Percentiles rank a stretch among this genome's conserved stretches.
Evolutionary conservation across 768 basidiomycete species (phyloP).

Genomic region (Xerocomellus dryophilus): DNA sequence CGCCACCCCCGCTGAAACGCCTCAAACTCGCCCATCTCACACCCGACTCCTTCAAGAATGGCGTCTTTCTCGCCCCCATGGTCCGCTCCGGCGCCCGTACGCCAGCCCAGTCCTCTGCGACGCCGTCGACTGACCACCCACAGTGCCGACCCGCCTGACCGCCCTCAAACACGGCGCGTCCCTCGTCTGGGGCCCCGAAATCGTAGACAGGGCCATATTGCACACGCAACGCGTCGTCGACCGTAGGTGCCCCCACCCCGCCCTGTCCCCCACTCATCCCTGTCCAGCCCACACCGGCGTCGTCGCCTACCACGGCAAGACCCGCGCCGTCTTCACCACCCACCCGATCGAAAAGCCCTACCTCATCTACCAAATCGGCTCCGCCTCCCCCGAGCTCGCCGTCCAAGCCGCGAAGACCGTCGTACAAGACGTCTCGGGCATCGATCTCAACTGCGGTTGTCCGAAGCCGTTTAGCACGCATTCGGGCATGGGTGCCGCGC

Average conservation of each 20-base stretch:
- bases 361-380: constrained; percentile 94
- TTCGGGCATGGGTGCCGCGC: constrained; percentile 93
- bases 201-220: constrained; percentile 93
- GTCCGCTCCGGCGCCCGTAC: constrained; percentile 87
- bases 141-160: constrained; percentile 83
- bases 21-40: constrained; percentile 58
- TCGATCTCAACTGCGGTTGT: constrained; percentile 98
- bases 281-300: constrained; percentile 78
- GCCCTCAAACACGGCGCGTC: constrained; percentile 91
- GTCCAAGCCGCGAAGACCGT: constrained; percentile 89
- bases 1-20: constrained; percentile 44
- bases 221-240: constrained; percentile 81
- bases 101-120: constrained; percentile 29
- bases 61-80: constrained; percentile 97
- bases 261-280: background rate
- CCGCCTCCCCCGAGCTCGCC: constrained; percentile 83
- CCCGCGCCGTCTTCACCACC: constrained; percentile 82
- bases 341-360: constrained; percentile 95
- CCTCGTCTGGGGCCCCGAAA: constrained; percentile 95
- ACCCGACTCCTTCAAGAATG: constrained; percentile 77
- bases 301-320: constrained; percentile 80
- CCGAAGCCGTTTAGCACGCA: constrained; percentile 95
- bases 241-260: constrained; percentile 50
- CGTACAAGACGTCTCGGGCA: constrained; percentile 83
- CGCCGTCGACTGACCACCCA: background rate